Conservation (phyloP, 805 yeast species). For the Isabelozyma pseudorhagii region DNA sequence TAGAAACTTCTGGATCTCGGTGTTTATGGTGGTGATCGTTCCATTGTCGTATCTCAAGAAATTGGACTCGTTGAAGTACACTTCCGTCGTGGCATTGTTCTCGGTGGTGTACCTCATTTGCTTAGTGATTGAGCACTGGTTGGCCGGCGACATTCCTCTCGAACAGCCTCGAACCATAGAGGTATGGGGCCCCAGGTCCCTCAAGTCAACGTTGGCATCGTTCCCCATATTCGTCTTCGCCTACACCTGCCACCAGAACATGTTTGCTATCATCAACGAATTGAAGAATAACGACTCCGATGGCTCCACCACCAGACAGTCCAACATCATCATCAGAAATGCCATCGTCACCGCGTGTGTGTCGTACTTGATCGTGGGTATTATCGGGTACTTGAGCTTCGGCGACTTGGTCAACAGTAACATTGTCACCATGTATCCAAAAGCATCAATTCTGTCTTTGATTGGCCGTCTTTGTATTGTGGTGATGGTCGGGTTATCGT, state of each 20-base stretch:
- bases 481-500: constrained; percentile 71
- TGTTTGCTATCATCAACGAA: constrained; percentile 75
- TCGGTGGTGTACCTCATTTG: constrained; percentile 63
- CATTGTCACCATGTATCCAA: constrained; percentile 64
- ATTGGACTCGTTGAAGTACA: constrained; percentile 66
- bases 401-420: constrained; percentile 67
- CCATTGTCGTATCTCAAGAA: constrained; percentile 63
- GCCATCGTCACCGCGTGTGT: constrained; percentile 54
- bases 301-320: constrained; percentile 42
- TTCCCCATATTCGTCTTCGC: constrained; percentile 78
- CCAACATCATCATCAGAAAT: constrained; percentile 50
- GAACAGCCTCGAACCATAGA: constrained; percentile 12
- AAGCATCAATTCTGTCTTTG: constrained; percentile 43
- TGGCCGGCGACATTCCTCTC: constrained; percentile 20
- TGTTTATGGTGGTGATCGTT: constrained; percentile 51
- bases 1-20: constrained; percentile 53
- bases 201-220: constrained; percentile 48
- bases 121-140: constrained; percentile 51
- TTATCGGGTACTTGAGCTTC: constrained; percentile 69
- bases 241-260: constrained; percentile 78
- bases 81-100: constrained; percentile 65
- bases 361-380: constrained; percentile 62
- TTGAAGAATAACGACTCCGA: constrained; percentile 35
- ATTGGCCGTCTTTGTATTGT: constrained; percentile 63
- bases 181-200: constrained; percentile 39